Conservation (phyloP, 139 green algal genomes). For the Micractinium sp. region DNA sequence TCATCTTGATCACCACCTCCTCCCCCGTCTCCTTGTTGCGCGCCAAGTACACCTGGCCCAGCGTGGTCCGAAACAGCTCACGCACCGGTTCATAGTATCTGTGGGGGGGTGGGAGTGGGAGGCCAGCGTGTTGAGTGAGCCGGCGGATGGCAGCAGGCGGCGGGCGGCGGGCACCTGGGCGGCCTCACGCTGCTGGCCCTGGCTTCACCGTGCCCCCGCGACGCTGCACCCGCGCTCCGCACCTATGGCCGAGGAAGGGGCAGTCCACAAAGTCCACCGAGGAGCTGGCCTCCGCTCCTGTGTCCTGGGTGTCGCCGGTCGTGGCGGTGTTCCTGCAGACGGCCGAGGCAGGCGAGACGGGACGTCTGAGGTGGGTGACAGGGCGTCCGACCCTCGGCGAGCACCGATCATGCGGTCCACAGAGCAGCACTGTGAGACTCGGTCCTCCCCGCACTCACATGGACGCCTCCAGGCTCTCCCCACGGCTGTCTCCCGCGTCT, state of each 20-base stretch:
- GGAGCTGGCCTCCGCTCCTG: background rate
- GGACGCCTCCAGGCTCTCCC: background rate
- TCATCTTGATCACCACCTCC: constrained; percentile 52
- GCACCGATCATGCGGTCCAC: too few relatives aligned
- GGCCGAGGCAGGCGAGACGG: background rate
- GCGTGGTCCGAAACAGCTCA: constrained; percentile 27
- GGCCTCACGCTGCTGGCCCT: background rate
- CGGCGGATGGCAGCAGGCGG: background rate
- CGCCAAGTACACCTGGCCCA: constrained; percentile 46
- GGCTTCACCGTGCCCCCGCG: background rate
- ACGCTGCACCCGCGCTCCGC: background rate
- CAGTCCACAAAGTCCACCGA: constrained; percentile 33
- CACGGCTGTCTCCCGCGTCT: background rate
- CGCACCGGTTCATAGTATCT: constrained; percentile 39
- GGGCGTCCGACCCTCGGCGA: too few relatives aligned
- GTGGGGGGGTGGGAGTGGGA: background rate
- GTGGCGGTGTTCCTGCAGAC: constrained; percentile 34
- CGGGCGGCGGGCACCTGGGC: background rate
- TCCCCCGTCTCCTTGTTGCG: constrained; percentile 27
- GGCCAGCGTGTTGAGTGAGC: background rate
- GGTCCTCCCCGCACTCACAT: background rate
- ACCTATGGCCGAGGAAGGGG: constrained; percentile 36
- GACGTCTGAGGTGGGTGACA: too few relatives aligned
- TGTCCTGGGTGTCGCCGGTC: constrained; percentile 21
- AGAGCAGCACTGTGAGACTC: too few relatives aligned